These are phyloP conservation scores for Leccinum imitatum DNA, from an alignment of 768 basidiomycete genomes.

Conservation along the genomic window DNA sequence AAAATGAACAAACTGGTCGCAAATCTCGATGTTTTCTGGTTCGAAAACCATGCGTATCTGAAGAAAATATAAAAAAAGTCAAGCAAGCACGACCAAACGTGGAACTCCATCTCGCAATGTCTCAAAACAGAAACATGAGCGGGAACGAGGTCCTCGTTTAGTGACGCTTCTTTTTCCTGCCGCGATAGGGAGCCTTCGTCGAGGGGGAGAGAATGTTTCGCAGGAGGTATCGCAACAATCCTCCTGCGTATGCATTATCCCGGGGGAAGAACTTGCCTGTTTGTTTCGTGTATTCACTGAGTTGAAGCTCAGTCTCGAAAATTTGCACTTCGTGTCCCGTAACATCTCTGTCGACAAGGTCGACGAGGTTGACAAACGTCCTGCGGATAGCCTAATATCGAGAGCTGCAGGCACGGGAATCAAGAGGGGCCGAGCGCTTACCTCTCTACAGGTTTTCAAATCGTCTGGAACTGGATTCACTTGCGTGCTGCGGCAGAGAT, in stretches of 20 bases:
- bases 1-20: not conserved
- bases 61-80: not conserved
- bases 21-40: too few relatives aligned
- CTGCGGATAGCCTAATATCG: conserved; percentile 1
- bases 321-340: conserved; percentile 3
- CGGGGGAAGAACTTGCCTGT: conserved; percentile 17
- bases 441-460: conserved; percentile 11
- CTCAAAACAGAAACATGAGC: not conserved
- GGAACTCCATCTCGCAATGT: conserved; percentile 4
- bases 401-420: too few relatives aligned
- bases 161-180: conserved; percentile 7
- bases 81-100: not conserved
- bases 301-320: conserved; percentile 9
- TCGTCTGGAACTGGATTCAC: conserved; percentile 11
- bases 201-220: conserved; percentile 15
- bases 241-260: conserved; percentile 17
- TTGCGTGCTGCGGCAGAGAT: conserved; percentile 3
- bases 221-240: conserved; percentile 13
- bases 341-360: conserved; percentile 14
- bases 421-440: not conserved
- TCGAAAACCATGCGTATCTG: not conserved
- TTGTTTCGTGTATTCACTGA: conserved; percentile 10
- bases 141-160: conserved; percentile 15
- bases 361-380: conserved; percentile 16
- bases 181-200: not conserved